These are phyloP conservation scores for Silene coronaria DNA, from an alignment of 179 eudicot species.

Conservation along the genomic window DNA sequence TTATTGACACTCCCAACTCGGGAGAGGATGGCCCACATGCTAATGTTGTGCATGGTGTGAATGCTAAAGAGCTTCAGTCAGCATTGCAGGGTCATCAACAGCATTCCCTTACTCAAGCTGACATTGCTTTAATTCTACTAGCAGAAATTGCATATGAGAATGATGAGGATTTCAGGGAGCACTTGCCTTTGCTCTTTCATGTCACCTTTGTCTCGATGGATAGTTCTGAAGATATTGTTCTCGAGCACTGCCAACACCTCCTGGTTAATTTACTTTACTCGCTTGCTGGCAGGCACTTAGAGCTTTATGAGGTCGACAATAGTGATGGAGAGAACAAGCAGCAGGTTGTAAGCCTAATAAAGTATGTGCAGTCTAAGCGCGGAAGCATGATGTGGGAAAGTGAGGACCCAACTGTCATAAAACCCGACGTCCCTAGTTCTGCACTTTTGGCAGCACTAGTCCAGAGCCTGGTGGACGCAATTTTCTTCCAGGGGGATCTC, in stretches of 20 bases:
- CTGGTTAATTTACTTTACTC: constrained; percentile 90
- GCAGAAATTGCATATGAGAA: constrained; percentile 98
- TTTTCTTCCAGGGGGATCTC: constrained; percentile 94
- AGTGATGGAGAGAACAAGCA: constrained; percentile 97
- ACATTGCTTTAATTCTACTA: constrained; percentile 86
- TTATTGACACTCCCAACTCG: constrained; percentile 94
- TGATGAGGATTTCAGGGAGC: constrained; percentile 95
- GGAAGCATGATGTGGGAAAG: constrained; percentile 99
- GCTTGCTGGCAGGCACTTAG: constrained; percentile 92
- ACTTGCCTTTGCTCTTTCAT: constrained; percentile 87
- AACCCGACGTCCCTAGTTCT: constrained; percentile 90
- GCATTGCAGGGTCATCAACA: constrained; percentile 98
- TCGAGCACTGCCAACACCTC: constrained; percentile 95
- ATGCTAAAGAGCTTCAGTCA: constrained; percentile 92
- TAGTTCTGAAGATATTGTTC: constrained; percentile 95
- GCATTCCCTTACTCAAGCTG: constrained; percentile 90
- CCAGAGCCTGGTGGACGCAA: constrained; percentile 98
- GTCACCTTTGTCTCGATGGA: constrained; percentile 98
- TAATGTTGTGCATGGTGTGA: constrained; percentile 63
- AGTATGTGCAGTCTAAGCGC: constrained; percentile 92
- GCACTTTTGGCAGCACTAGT: constrained; percentile 94
- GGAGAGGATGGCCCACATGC: constrained; percentile 80
- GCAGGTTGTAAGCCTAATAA: constrained; percentile 91
- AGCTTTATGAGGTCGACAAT: constrained; percentile 88
- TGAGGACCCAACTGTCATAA: constrained; percentile 80